These are phyloP conservation scores for Croton setiger DNA, from an alignment of 441 rosid species.

Conservation along the genomic window DNA sequence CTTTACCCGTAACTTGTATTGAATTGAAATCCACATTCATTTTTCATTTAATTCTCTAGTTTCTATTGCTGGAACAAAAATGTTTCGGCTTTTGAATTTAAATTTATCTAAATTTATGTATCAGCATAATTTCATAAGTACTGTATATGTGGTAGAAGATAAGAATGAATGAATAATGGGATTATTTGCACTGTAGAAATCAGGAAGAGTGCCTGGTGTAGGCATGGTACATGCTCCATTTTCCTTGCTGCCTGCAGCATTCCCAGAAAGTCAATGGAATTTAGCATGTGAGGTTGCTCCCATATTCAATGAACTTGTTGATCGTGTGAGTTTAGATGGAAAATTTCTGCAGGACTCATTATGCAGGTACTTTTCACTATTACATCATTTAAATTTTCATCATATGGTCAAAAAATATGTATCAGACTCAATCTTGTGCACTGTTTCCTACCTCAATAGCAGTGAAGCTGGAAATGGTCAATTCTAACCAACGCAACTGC, in stretches of 20 bases:
- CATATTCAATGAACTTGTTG: conserved; percentile 86
- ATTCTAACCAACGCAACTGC: neutral
- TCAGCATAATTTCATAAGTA: neutral
- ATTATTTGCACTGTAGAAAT: conserved; percentile 47
- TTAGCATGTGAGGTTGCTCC: conserved; percentile 93
- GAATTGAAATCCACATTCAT: neutral
- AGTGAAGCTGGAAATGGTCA: neutral
- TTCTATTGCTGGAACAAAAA: neutral
- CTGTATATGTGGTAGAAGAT: neutral
- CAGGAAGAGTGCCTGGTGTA: conserved; percentile 87
- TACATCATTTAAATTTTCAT: neutral
- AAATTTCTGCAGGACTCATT: conserved; percentile 76
- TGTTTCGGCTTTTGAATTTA: neutral
- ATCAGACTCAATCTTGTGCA: neutral
- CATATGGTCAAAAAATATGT: neutral
- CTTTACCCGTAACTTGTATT: neutral
- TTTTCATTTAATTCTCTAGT: neutral
- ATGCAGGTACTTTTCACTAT: conserved; percentile 50
- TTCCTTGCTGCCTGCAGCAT: conserved; percentile 70
- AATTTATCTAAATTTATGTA: neutral
- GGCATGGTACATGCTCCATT: conserved; percentile 92
- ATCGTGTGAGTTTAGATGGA: conserved; percentile 94
- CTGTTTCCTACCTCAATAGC: neutral
- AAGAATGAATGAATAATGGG: conserved; percentile 16
- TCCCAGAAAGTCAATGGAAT: conserved; percentile 71